These are phyloP conservation scores for Xerocomus amazonicus DNA, from an alignment of 1,284 basidiomycete species.

Conservation along the genomic window DNA sequence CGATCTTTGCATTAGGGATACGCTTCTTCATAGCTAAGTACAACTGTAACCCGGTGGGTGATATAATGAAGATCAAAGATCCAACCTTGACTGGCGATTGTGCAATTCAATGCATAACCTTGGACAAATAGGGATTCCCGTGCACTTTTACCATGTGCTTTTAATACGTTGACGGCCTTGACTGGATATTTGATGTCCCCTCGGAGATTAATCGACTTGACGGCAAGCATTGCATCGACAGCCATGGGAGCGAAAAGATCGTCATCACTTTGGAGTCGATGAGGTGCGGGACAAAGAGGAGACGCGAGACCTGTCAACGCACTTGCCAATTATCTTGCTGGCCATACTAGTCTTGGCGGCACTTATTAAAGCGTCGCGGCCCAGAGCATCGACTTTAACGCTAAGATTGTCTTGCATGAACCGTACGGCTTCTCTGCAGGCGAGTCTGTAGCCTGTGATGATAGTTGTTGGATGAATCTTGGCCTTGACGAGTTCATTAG, in stretches of 20 bases:
- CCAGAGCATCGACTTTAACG: conserved; percentile 90
- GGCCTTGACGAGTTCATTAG: conserved; percentile 97
- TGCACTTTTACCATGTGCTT: conserved; percentile 96
- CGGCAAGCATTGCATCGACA: conserved; percentile 98
- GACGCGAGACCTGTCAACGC: conserved; percentile 12
- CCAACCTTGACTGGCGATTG: conserved; percentile 94
- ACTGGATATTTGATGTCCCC: conserved; percentile 99
- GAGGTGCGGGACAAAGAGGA: conserved; percentile 1
- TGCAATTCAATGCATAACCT: conserved; percentile 98
- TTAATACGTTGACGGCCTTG: conserved; percentile 99
- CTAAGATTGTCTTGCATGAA: conserved; percentile 98
- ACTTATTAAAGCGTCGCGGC: conserved; percentile 91
- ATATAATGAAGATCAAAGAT: not conserved
- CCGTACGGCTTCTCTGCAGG: conserved; percentile 96
- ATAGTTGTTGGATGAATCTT: conserved; percentile 99
- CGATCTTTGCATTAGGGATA: conserved; percentile 92
- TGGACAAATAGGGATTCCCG: conserved; percentile 94
- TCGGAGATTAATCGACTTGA: conserved; percentile 90
- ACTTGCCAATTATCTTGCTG: conserved; percentile 98
- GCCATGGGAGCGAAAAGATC: conserved; percentile 98
- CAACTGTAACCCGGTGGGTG: conserved; percentile 3
- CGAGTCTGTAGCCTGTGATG: conserved; percentile 97
- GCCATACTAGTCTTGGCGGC: conserved; percentile 99
- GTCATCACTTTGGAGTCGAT: conserved; percentile 71
- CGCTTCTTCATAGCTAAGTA: conserved; percentile 93